These are phyloP conservation scores for Solanum appendiculatum DNA, from an alignment of 257 asterid genomes.

Conservation along the genomic window DNA sequence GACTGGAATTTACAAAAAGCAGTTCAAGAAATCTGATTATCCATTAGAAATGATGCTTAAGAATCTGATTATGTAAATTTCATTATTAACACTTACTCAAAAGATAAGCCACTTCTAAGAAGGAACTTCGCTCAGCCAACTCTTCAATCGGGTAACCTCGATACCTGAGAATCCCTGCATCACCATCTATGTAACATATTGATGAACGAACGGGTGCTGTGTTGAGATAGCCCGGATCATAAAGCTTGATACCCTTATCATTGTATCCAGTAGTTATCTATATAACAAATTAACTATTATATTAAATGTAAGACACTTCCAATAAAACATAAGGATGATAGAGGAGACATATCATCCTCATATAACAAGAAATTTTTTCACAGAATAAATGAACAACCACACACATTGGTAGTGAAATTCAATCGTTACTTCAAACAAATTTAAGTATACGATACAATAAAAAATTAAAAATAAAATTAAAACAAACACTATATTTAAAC, in stretches of 20 bases:
- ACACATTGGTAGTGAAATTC: not conserved
- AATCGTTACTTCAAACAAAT: no score
- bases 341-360: not conserved
- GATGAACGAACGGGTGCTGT: conserved; percentile 97
- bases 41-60: not conserved
- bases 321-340: not conserved
- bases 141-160: conserved; percentile 3
- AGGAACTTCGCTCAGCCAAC: not conserved
- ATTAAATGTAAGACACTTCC: not conserved
- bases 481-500: not conserved
- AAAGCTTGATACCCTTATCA: conserved; percentile 95
- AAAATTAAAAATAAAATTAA: no score
- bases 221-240: conserved; percentile 95
- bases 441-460: no score
- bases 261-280: conserved; percentile 58
- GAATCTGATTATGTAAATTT: not conserved
- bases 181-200: conserved; percentile 34
- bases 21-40: not conserved
- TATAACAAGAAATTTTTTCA: not conserved
- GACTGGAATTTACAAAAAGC: not conserved
- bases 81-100: conserved; percentile 44
- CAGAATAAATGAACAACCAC: not conserved
- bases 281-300: not conserved
- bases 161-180: conserved; percentile 1
- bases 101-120: conserved; percentile 80